These are phyloP conservation scores for Lasiodiplodia sp. DNA, from an alignment of 2,329 filamentous ascomycete species.

Conservation along the genomic window DNA sequence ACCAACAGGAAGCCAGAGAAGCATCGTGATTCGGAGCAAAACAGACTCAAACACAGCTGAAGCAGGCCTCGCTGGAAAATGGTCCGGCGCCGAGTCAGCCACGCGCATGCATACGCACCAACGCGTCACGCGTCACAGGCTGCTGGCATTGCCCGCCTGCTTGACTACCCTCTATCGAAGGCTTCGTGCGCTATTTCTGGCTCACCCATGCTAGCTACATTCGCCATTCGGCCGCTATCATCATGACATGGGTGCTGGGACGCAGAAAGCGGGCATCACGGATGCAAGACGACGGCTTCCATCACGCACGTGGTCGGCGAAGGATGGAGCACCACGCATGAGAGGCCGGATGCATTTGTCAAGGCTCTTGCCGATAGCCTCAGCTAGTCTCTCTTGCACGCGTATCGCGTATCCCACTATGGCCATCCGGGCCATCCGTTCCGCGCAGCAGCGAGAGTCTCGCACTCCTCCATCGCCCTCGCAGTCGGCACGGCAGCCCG, in stretches of 20 bases:
- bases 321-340: neutral
- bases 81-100: conserved; percentile 24
- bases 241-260: neutral
- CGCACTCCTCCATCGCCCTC: neutral
- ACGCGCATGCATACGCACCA: conserved; percentile 12
- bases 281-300: neutral
- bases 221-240: too few relatives aligned
- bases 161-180: neutral
- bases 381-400: neutral
- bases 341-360: neutral
- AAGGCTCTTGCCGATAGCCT: neutral
- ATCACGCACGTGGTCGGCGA: neutral
- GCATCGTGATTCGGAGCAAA: neutral
- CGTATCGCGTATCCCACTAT: neutral
- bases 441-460: too few relatives aligned
- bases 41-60: conserved; percentile 5
- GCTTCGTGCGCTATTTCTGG: neutral
- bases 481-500: neutral
- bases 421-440: neutral
- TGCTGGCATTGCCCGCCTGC: conserved; percentile 2
- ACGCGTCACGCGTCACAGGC: neutral
- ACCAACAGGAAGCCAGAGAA: neutral
- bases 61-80: conserved; percentile 6
- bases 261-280: neutral
- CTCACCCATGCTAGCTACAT: neutral